A percentile compares a stretch with the other conserved stretches of the same genome.
These are phyloP conservation scores for Fusarium nisikadoi DNA, from an alignment of 2,329 filamentous ascomycete species.

Conservation along the genomic window DNA sequence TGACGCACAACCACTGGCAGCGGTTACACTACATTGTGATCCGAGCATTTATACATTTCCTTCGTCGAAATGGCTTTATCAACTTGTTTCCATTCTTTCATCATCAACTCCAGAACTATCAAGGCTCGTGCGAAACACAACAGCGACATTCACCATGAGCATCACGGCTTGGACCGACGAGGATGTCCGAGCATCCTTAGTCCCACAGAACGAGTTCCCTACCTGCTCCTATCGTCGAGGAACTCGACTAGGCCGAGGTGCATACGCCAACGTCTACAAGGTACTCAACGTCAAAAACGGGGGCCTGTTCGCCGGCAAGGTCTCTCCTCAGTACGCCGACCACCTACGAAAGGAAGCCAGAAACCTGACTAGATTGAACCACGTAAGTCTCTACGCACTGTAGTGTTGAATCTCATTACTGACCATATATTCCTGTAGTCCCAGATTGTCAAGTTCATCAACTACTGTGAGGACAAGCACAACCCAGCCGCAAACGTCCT, in stretches of 20 bases:
- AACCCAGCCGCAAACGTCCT: constrained; percentile 38
- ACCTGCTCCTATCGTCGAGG: constrained; percentile 42
- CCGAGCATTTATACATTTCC: background rate
- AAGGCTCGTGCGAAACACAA: background rate
- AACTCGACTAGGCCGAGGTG: constrained; percentile 42
- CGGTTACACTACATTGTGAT: background rate
- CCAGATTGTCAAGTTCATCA: constrained; percentile 45
- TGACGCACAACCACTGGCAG: background rate
- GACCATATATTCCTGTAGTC: constrained; percentile 23
- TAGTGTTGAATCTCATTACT: background rate
- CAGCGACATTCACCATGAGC: background rate
- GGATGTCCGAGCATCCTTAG: constrained; percentile 26
- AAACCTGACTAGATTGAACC: constrained; percentile 35
- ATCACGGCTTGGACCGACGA: constrained; percentile 31
- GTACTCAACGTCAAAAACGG: constrained; percentile 40
- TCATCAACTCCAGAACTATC: background rate
- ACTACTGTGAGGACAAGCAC: constrained; percentile 41
- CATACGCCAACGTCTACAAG: constrained; percentile 46
- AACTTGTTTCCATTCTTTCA: background rate
- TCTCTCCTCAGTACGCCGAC: constrained; percentile 25
- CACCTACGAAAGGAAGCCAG: constrained; percentile 43
- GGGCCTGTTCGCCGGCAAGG: constrained; percentile 46
- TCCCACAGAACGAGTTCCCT: constrained; percentile 22
- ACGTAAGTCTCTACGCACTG: constrained; percentile 37
- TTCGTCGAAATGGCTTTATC: background rate